phyloP scores from a whole-genome alignment of 2,329 filamentous ascomycete species.

The Alternaria novae-zelandiae region DNA sequence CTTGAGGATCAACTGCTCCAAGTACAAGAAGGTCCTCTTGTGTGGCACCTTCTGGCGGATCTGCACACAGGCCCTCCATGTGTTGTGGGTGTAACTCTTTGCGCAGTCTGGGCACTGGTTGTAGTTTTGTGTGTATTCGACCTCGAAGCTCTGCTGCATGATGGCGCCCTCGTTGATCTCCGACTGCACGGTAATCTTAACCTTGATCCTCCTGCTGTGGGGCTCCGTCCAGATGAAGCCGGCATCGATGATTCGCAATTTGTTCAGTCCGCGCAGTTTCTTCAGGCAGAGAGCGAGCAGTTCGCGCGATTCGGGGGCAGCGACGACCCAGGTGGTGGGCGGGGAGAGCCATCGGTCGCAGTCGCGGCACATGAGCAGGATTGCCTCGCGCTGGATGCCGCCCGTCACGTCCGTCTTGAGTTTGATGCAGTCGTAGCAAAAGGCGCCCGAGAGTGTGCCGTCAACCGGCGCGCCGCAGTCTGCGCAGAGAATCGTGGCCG shows the following conservation, averaged over 20 bases:
- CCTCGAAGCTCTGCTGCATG: conserved; percentile 93
- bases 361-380: conserved; percentile 88
- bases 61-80: conserved; percentile 92
- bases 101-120: conserved; percentile 89
- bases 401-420: conserved; percentile 91
- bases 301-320: conserved; percentile 86
- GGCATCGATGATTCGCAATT: conserved; percentile 93
- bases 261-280: conserved; percentile 83
- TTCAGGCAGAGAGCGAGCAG: conserved; percentile 89
- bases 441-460: conserved; percentile 81
- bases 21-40: conserved; percentile 82
- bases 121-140: conserved; percentile 86
- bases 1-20: conserved; percentile 96
- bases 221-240: conserved; percentile 98
- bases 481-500: conserved; percentile 88
- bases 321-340: conserved; percentile 84
- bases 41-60: conserved; percentile 96
- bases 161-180: conserved; percentile 70
- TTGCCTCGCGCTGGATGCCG: conserved; percentile 89
- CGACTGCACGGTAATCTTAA: conserved; percentile 92
- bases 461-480: conserved; percentile 97
- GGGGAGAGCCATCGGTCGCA: conserved; percentile 92
- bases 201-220: conserved; percentile 87
- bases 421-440: conserved; percentile 96
- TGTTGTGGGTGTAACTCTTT: conserved; percentile 96